phyloP scores from a whole-genome alignment of 352 stramenopile genomes.

The Pythium grandisporangium region DNA sequence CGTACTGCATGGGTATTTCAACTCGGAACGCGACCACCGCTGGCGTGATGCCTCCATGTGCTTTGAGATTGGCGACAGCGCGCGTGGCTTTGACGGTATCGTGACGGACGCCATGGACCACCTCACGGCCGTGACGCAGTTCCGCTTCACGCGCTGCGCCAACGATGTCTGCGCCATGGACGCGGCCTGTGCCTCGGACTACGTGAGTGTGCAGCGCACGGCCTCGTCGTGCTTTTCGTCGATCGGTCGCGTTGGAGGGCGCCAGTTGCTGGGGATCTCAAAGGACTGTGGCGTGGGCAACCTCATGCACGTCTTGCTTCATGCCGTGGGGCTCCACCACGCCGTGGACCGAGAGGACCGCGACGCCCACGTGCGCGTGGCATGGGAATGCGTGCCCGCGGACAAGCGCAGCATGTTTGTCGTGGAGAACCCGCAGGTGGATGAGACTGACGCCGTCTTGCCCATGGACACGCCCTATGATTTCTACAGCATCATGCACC shows the following conservation, averaged over 20 bases:
- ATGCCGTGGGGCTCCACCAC: constrained; percentile 63
- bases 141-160: constrained; percentile 44
- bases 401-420: constrained; percentile 58
- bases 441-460: constrained; percentile 14
- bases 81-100: constrained; percentile 21
- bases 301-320: constrained; percentile 70
- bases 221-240: constrained; percentile 70
- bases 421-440: too few relatives aligned
- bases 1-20: constrained; percentile 76
- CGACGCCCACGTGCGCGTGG: constrained; percentile 66
- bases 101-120: constrained; percentile 52
- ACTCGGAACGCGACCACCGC: constrained; percentile 62
- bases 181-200: constrained; percentile 39
- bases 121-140: constrained; percentile 50
- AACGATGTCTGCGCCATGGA: constrained; percentile 37
- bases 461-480: constrained; percentile 45
- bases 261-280: constrained; percentile 57
- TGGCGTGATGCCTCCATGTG: constrained; percentile 57
- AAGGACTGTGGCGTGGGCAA: constrained; percentile 63
- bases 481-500: constrained; percentile 84
- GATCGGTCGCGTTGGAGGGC: constrained; percentile 61
- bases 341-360: constrained; percentile 60
- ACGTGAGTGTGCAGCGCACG: constrained; percentile 41
- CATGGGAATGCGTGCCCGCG: constrained; percentile 71
- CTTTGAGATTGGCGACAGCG: constrained; percentile 48